phyloP scores from a whole-genome alignment of 2,329 filamentous ascomycete genomes.

The Penicillium rolfsii region DNA sequence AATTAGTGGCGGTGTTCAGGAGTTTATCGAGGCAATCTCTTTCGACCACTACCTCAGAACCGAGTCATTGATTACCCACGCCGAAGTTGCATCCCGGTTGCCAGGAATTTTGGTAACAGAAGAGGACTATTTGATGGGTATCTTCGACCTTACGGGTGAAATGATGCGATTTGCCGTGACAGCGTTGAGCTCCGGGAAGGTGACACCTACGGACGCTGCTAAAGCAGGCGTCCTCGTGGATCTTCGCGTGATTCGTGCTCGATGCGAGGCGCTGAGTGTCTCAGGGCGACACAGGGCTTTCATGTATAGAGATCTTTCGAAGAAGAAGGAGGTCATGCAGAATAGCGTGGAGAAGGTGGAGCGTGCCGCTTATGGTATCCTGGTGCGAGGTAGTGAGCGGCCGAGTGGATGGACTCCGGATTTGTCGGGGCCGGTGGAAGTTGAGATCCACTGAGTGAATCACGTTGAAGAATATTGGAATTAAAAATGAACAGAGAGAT shows the following conservation, averaged over 20 bases:
- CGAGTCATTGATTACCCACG: conserved; percentile 72
- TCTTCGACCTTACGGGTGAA: conserved; percentile 94
- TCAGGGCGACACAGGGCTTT: conserved; percentile 49
- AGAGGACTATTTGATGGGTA: conserved; percentile 84
- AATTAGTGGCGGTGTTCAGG: conserved; percentile 80
- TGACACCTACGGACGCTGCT: conserved; percentile 42
- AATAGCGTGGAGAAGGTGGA: conserved; percentile 94
- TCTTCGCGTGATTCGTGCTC: conserved; percentile 74
- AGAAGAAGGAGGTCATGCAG: conserved; percentile 85
- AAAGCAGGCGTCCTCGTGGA: conserved; percentile 75
- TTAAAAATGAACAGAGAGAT: not conserved
- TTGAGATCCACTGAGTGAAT: conserved; percentile 41
- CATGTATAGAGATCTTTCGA: conserved; percentile 66
- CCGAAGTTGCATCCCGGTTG: conserved; percentile 57
- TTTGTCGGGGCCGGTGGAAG: conserved; percentile 52
- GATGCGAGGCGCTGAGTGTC: conserved; percentile 73
- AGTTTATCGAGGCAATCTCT: conserved; percentile 88
- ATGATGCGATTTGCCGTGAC: conserved; percentile 97
- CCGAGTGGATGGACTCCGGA: conserved; percentile 93
- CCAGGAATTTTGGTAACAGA: conserved; percentile 67
- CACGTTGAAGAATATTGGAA: not conserved
- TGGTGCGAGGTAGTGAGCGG: conserved; percentile 82
- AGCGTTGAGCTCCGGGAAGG: conserved; percentile 74
- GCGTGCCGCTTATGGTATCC: conserved; percentile 81
- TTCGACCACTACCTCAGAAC: conserved; percentile 85